phyloP scores from a whole-genome alignment of 352 stramenopile genomes.

The Peronospora tabacina region DNA sequence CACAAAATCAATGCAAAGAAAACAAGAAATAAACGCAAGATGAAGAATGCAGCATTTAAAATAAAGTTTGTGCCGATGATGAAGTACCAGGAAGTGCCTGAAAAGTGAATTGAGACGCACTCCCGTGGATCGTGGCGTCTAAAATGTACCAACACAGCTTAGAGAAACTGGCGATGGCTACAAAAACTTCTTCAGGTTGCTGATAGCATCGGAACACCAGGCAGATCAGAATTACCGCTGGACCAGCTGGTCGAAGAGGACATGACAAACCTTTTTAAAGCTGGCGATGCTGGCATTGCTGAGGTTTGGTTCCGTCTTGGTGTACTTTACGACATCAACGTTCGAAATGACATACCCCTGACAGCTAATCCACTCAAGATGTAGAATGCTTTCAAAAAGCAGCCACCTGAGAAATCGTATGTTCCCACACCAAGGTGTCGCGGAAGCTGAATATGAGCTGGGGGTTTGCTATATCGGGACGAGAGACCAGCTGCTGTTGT shows the following conservation, averaged over 20 bases:
- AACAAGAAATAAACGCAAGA: slow-evolving; percentile 13
- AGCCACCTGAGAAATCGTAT: slow-evolving; percentile 25
- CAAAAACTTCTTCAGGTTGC: slow-evolving; percentile 19
- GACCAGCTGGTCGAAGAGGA: slow-evolving; percentile 15
- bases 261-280: slow-evolving; percentile 21
- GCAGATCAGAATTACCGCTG: slow-evolving; percentile 11
- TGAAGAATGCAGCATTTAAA: slow-evolving; percentile 6
- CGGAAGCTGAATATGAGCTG: slow-evolving; percentile 32
- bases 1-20: slow-evolving; percentile 17
- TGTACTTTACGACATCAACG: slow-evolving; percentile 25
- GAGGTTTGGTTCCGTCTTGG: slow-evolving; percentile 37
- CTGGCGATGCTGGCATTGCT: slow-evolving; percentile 29
- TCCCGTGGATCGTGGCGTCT: slow-evolving; percentile 12
- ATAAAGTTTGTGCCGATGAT: slow-evolving; percentile 29
- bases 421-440: slow-evolving; percentile 27
- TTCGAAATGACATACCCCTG: slow-evolving; percentile 19
- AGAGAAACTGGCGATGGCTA: slow-evolving; percentile 18
- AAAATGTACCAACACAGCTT: slow-evolving; percentile 20
- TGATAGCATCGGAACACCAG: slow-evolving; percentile 20
- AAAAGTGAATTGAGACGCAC: slow-evolving; percentile 27
- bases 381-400: slow-evolving; percentile 33
- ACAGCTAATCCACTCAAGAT: slow-evolving; percentile 22
- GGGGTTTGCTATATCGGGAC: slow-evolving; percentile 32
- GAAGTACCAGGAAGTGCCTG: slow-evolving; percentile 30
- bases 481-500: slow-evolving; percentile 19